A percentile compares a stretch with the other conserved stretches of the same genome.
Conservation (phyloP, 352 stramenopile species). For the Peronospora destructor region DNA sequence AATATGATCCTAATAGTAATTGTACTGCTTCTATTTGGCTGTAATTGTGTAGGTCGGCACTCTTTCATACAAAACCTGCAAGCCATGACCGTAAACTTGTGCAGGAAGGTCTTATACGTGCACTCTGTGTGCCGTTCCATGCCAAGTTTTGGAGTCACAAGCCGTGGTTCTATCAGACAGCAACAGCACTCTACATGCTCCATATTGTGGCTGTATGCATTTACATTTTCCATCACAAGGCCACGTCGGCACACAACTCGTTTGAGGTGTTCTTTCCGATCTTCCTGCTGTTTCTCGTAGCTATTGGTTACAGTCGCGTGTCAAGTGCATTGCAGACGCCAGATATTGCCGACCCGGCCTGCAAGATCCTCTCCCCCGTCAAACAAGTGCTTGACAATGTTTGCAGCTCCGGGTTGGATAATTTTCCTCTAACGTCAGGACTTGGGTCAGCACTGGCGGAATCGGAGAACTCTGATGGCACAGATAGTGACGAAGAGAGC, state of each 20-base stretch:
- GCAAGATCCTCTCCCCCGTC: constrained; percentile 57
- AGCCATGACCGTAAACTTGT: constrained; percentile 78
- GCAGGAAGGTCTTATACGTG: constrained; percentile 57
- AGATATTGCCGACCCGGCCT: constrained; percentile 38
- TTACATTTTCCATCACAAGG: constrained; percentile 45
- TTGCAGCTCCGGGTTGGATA: constrained; percentile 18
- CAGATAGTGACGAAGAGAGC: constrained; percentile 72
- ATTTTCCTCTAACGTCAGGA: constrained; percentile 30
- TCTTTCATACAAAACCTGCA: constrained; percentile 81
- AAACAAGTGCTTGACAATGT: constrained; percentile 21
- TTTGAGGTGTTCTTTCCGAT: constrained; percentile 68
- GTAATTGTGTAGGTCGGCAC: constrained; percentile 41
- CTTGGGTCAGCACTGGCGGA: constrained; percentile 55
- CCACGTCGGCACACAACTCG: constrained; percentile 44
- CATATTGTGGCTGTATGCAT: constrained; percentile 39
- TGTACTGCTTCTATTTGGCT: neutral
- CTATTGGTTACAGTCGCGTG: constrained; percentile 72
- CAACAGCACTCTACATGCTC: constrained; percentile 51
- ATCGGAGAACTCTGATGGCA: constrained; percentile 70
- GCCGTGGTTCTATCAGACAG: constrained; percentile 56
- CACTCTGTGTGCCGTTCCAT: constrained; percentile 70
- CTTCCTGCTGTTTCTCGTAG: constrained; percentile 49
- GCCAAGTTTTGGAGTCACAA: constrained; percentile 70
- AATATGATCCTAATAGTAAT: constrained; percentile 3
- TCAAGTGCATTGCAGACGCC: constrained; percentile 58